These are phyloP conservation scores for Polychaeton citri DNA, from an alignment of 2,329 filamentous ascomycete genomes.

Conservation along the genomic window DNA sequence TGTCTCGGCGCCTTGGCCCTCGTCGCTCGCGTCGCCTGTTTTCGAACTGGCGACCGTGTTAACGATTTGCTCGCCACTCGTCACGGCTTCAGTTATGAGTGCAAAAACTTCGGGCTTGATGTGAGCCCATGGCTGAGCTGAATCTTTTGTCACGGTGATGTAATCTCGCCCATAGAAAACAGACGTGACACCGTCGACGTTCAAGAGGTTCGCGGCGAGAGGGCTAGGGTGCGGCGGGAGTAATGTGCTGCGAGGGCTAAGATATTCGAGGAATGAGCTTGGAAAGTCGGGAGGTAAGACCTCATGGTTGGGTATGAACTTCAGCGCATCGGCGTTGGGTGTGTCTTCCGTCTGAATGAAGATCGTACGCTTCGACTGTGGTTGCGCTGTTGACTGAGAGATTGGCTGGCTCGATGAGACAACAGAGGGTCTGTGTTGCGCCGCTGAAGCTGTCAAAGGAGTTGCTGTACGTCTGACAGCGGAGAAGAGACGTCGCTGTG, in stretches of 20 bases:
- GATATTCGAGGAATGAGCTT: constrained; percentile 79
- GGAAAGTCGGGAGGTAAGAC: constrained; percentile 64
- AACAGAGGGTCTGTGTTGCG: constrained; percentile 12
- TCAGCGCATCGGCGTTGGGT: constrained; percentile 84
- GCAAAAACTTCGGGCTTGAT: constrained; percentile 92
- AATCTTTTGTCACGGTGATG: constrained; percentile 88
- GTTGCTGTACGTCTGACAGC: constrained; percentile 8
- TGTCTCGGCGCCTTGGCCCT: constrained; percentile 30
- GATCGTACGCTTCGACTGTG: constrained; percentile 50
- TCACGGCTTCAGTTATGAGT: constrained; percentile 85
- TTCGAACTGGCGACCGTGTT: constrained; percentile 49
- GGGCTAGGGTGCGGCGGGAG: constrained; percentile 82
- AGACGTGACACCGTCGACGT: constrained; percentile 84
- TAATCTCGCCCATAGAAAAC: constrained; percentile 93
- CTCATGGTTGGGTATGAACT: constrained; percentile 84
- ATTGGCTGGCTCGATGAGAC: constrained; percentile 8
- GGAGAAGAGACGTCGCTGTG: neutral
- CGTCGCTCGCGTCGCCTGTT: constrained; percentile 28
- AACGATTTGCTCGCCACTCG: constrained; percentile 69
- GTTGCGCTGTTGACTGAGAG: constrained; percentile 18
- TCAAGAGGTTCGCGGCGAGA: constrained; percentile 78
- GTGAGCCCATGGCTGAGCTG: constrained; percentile 82
- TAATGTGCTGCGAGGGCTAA: constrained; percentile 76
- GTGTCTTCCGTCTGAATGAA: constrained; percentile 97
- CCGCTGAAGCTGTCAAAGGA: constrained; percentile 11